Conservation (phyloP, 202 grass and related monocot genomes). For the Digitaria exilis region DNA sequence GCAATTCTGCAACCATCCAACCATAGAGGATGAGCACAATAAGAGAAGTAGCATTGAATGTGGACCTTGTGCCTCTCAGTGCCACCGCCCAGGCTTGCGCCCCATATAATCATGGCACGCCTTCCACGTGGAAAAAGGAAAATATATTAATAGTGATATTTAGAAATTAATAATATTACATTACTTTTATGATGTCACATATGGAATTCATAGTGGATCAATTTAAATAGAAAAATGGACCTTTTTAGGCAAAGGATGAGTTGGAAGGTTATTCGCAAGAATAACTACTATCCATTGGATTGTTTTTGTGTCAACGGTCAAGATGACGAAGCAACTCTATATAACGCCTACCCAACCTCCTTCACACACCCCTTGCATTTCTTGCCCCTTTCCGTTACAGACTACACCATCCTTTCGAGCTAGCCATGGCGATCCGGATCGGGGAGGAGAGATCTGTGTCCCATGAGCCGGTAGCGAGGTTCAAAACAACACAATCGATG, state of each 20-base stretch:
- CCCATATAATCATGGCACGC: no score
- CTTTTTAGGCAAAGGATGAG: not conserved
- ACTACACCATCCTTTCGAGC: not conserved
- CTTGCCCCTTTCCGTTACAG: not conserved
- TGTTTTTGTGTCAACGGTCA: not conserved
- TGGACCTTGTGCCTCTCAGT: no score
- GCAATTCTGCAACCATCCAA: no score
- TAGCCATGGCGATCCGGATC: not conserved
- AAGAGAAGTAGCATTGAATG: no score
- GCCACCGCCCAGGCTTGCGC: no score
- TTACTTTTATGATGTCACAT: not conserved
- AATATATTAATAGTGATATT: no score
- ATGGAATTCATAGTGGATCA: not conserved
- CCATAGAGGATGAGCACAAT: no score
- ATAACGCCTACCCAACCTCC: not conserved
- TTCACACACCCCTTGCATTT: not conserved
- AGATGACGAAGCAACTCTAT: not conserved
- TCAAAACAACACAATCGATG: not conserved
- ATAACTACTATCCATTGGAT: not conserved
- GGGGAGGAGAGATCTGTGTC: not conserved
- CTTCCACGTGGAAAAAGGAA: no score
- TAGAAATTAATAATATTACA: not conserved
- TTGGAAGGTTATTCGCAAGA: not conserved
- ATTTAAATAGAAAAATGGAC: not conserved
- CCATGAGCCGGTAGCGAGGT: not conserved